Evolutionary conservation across 2,329 filamentous ascomycete species (phyloP).

Genomic region (Hirsutella rhossiliensis): DNA sequence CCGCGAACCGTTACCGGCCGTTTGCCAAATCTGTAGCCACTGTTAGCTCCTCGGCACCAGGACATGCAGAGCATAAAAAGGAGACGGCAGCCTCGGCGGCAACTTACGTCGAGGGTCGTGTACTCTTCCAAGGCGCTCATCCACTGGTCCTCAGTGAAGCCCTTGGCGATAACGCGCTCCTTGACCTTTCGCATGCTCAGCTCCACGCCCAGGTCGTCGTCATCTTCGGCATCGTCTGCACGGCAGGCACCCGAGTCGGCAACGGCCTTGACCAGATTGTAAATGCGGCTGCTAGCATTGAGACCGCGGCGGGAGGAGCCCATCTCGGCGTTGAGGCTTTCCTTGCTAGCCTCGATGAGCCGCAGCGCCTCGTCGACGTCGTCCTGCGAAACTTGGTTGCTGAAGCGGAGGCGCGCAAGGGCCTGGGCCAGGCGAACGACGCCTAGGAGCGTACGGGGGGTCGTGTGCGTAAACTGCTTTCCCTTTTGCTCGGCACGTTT

Average conservation of each 20-base stretch:
- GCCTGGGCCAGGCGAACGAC: conserved; percentile 90
- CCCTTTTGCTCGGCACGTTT: conserved; percentile 83
- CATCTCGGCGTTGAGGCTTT: conserved; percentile 67
- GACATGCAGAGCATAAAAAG: not conserved
- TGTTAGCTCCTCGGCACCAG: conserved; percentile 22
- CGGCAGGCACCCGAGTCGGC: conserved; percentile 78
- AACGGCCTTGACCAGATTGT: conserved; percentile 83
- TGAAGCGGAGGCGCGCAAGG: conserved; percentile 82
- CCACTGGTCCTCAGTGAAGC: conserved; percentile 93
- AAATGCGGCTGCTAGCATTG: conserved; percentile 81
- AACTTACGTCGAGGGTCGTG: conserved; percentile 74
- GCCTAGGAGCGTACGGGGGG: conserved; percentile 83
- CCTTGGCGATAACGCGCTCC: conserved; percentile 87
- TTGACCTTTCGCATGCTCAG: conserved; percentile 80
- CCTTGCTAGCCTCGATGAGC: conserved; percentile 86
- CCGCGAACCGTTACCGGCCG: conserved; percentile 55
- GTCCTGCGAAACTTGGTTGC: conserved; percentile 70
- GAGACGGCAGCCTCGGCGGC: not conserved
- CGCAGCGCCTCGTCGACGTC: conserved; percentile 93
- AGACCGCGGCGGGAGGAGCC: conserved; percentile 50
- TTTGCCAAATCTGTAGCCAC: conserved; percentile 59
- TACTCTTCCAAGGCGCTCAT: conserved; percentile 81
- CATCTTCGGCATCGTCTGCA: conserved; percentile 51
- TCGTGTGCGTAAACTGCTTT: conserved; percentile 89
- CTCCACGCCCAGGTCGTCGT: conserved; percentile 46